phyloP scores from a whole-genome alignment of 805 yeast species.

The Spathaspora gorwiae region DNA sequence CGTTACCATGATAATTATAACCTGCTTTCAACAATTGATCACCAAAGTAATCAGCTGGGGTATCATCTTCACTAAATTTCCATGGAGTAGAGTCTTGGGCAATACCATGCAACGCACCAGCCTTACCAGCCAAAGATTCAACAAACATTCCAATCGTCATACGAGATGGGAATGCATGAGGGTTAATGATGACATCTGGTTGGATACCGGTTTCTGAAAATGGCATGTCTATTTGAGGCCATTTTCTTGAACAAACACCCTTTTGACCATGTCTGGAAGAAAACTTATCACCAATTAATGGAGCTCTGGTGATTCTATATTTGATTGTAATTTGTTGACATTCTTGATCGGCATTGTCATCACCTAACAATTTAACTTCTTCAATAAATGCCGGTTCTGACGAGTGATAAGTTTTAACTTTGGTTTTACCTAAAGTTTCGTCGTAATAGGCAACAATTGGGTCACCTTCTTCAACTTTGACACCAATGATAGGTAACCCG shows the following conservation, averaged over 20 bases:
- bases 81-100: constrained; percentile 98
- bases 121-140: constrained; percentile 96
- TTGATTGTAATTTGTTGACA: constrained; percentile 83
- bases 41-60: constrained; percentile 97
- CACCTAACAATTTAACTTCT: constrained; percentile 89
- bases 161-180: constrained; percentile 99
- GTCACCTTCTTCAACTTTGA: constrained; percentile 88
- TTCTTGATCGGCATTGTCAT: constrained; percentile 70
- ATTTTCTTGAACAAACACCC: constrained; percentile 97
- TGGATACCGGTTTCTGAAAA: constrained; percentile 94
- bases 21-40: constrained; percentile 86
- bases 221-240: constrained; percentile 97
- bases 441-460: constrained; percentile 92
- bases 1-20: constrained; percentile 96
- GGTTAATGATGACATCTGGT: constrained; percentile 96
- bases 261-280: constrained; percentile 98
- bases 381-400: constrained; percentile 93
- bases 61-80: constrained; percentile 84
- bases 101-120: constrained; percentile 96
- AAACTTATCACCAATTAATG: constrained; percentile 95
- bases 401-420: constrained; percentile 88
- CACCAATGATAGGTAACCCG: constrained; percentile 89
- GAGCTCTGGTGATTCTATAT: constrained; percentile 85
- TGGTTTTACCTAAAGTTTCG: constrained; percentile 85
- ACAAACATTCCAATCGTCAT: constrained; percentile 99